These are phyloP conservation scores for Incumbomyces lentus DNA, from an alignment of 2,329 filamentous ascomycete species.

Conservation along the genomic window DNA sequence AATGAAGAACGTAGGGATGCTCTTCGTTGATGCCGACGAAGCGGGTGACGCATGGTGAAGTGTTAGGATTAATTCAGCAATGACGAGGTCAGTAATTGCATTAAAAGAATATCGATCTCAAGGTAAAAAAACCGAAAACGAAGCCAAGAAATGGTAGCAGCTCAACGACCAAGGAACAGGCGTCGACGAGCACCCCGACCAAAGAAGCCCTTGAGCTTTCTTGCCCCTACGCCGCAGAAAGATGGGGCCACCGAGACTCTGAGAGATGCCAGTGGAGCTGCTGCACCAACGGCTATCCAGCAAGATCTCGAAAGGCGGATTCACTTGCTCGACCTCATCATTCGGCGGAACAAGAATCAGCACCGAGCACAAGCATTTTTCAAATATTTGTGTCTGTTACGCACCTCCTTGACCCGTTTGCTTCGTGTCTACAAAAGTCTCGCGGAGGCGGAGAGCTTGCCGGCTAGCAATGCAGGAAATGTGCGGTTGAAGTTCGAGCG, in stretches of 20 bases:
- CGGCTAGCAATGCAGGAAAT: neutral
- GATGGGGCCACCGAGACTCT: neutral
- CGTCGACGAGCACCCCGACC: neutral
- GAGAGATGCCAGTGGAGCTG: neutral
- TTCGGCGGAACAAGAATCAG: constrained; percentile 84
- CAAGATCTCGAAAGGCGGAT: neutral
- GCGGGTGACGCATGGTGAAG: neutral
- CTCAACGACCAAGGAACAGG: neutral
- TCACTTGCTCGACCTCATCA: constrained; percentile 53
- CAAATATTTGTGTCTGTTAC: constrained; percentile 59
- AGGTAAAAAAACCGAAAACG: neutral
- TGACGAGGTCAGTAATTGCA: too few species aligned
- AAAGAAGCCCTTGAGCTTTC: neutral
- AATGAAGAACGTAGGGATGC: neutral
- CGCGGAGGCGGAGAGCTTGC: neutral
- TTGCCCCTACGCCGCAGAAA: neutral
- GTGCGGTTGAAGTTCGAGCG: constrained; percentile 36
- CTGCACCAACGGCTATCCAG: neutral
- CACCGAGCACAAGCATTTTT: constrained; percentile 77
- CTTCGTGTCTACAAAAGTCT: constrained; percentile 26
- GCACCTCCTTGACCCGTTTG: constrained; percentile 54
- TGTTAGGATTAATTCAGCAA: neutral
- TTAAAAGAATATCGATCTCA: neutral
- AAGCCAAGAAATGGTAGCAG: neutral
- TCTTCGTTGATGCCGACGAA: neutral